Conservation (phyloP, 805 yeast species). For the Kazachstania martiniae region DNA sequence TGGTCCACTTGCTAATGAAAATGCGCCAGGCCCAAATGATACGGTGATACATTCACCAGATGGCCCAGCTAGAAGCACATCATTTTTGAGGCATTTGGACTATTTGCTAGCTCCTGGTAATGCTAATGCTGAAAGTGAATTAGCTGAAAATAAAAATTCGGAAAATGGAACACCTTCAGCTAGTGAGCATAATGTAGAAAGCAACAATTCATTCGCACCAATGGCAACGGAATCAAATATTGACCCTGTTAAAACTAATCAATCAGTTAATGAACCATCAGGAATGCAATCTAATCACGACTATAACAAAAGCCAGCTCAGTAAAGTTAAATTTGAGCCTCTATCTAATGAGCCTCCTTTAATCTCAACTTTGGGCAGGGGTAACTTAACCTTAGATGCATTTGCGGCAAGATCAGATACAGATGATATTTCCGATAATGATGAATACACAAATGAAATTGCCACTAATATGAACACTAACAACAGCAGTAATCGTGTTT, state of each 20-base stretch:
- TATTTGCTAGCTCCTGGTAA: constrained; percentile 19
- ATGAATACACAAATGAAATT: neutral
- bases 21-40: constrained; percentile 1
- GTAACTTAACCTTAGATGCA: constrained; percentile 37
- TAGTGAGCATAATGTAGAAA: neutral
- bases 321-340: constrained; percentile 23
- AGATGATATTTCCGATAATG: constrained; percentile 1
- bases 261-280: neutral
- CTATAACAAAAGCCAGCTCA: constrained; percentile 4
- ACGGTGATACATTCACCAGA: constrained; percentile 10
- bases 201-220: neutral
- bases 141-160: neutral
- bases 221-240: neutral
- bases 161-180: neutral
- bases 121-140: constrained; percentile 1
- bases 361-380: constrained; percentile 43
- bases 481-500: neutral
- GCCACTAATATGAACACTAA: neutral
- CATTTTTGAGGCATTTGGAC: constrained; percentile 31
- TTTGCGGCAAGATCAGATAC: constrained; percentile 8
- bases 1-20: neutral
- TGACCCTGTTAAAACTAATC: constrained; percentile 1
- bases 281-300: no score
- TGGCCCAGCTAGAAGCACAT: constrained; percentile 13
- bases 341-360: constrained; percentile 36